These are phyloP conservation scores for Gloeostereum incarnatum DNA, from an alignment of 768 basidiomycete species.

Conservation along the genomic window DNA sequence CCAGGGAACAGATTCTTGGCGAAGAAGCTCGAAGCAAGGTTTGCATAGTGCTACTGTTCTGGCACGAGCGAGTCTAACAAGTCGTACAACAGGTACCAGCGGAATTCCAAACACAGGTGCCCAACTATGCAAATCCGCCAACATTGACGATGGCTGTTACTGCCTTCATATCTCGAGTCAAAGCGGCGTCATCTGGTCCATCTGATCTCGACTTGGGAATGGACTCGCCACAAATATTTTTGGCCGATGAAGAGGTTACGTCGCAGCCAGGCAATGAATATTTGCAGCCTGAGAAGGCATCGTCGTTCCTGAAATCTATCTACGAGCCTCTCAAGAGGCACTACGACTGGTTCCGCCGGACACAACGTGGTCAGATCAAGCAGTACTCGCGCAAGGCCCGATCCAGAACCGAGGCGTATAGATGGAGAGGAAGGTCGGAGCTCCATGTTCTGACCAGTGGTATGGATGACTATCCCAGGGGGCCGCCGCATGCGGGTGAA, in stretches of 20 bases:
- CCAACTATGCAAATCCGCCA: constrained; percentile 90
- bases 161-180: constrained; percentile 75
- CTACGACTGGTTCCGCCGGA: constrained; percentile 94
- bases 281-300: constrained; percentile 52
- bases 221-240: constrained; percentile 27
- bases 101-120: constrained; percentile 91
- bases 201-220: constrained; percentile 60
- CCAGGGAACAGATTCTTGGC: constrained; percentile 91
- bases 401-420: constrained; percentile 86
- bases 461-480: constrained; percentile 95
- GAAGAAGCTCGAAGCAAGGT: constrained; percentile 95
- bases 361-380: constrained; percentile 89
- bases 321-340: constrained; percentile 82
- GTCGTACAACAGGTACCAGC: constrained; percentile 54
- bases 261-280: constrained; percentile 25
- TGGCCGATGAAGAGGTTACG: constrained; percentile 8
- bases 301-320: constrained; percentile 66
- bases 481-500: constrained; percentile 83
- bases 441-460: constrained; percentile 88
- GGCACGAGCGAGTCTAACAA: background rate
- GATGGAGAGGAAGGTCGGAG: constrained; percentile 87
- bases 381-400: constrained; percentile 78
- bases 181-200: constrained; percentile 30
- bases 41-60: constrained; percentile 6
- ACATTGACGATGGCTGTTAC: constrained; percentile 92